Evolutionary conservation across 495 filamentous ascomycete species (phyloP).

Genomic region (Penicillium mononematosum): DNA sequence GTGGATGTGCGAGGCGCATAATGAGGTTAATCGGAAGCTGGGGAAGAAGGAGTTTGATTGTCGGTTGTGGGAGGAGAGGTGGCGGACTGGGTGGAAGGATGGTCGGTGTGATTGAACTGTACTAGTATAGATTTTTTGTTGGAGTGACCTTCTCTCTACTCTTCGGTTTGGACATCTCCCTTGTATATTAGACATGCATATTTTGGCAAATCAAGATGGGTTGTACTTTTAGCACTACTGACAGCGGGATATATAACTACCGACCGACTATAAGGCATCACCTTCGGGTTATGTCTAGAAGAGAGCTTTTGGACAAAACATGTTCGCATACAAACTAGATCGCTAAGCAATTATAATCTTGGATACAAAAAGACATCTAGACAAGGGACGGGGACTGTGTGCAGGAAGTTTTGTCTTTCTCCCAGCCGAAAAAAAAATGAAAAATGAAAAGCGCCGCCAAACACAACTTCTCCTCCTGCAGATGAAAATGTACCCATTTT

Average conservation of each 20-base stretch:
- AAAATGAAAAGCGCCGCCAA: conserved; percentile 26
- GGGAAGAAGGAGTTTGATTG: conserved; percentile 94
- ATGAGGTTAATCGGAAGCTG: conserved; percentile 91
- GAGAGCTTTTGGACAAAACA: conserved; percentile 13
- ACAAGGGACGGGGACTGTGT: conserved; percentile 19
- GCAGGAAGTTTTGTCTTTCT: conserved; percentile 25
- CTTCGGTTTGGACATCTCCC: conserved; percentile 9
- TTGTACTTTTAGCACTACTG: conserved; percentile 2
- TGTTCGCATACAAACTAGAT: conserved; percentile 33
- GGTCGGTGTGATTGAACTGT: conserved; percentile 55
- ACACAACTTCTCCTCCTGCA: conserved; percentile 26
- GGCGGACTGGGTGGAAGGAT: conserved; percentile 92
- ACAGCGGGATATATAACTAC: not conserved
- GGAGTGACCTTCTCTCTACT: conserved; percentile 13
- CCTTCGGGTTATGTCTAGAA: not conserved
- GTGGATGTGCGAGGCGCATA: conserved; percentile 98
- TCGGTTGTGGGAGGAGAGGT: conserved; percentile 86
- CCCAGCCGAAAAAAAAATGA: conserved; percentile 10
- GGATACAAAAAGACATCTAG: conserved; percentile 35
- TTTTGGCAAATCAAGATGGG: not conserved
- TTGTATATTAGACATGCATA: conserved; percentile 15
- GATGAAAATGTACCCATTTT: conserved; percentile 29
- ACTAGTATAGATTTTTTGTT: not conserved
- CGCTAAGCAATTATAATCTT: conserved; percentile 38
- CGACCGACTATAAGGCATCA: not conserved